Conservation (phyloP, 2,329 filamentous ascomycete species). For the Incumbomyces lentus region DNA sequence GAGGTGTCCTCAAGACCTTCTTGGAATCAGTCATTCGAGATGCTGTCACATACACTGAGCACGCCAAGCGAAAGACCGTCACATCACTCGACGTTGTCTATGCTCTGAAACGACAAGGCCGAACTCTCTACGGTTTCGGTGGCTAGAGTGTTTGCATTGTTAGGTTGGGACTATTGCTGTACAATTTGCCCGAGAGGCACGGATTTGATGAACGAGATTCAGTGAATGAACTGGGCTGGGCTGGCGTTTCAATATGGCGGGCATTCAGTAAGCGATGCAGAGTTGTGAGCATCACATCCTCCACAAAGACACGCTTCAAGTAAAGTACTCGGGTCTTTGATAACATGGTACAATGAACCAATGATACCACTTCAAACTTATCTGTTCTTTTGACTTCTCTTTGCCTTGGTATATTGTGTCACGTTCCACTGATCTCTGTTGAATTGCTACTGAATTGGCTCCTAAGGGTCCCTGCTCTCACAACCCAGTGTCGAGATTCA, state of each 20-base stretch:
- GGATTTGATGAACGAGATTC: slow-evolving; percentile 5
- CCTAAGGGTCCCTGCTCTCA: too few species aligned
- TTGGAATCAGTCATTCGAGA: slow-evolving; percentile 56
- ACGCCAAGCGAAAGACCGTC: slow-evolving; percentile 73
- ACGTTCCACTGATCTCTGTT: too few species aligned
- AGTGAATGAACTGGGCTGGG: not conserved
- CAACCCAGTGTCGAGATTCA: too few species aligned
- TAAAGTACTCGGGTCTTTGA: not conserved
- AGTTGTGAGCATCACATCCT: slow-evolving; percentile 1
- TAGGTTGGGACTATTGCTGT: not conserved
- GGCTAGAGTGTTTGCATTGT: slow-evolving; percentile 43
- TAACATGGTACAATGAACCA: slow-evolving; percentile 2
- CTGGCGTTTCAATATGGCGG: slow-evolving; percentile 3
- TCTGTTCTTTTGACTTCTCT: not conserved
- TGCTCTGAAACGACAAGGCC: slow-evolving; percentile 58
- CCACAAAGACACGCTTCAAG: not conserved
- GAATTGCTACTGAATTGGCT: too few species aligned
- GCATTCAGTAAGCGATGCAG: slow-evolving; percentile 3
- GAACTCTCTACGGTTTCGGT: slow-evolving; percentile 69
- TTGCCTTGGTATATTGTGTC: not conserved
- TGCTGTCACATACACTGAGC: slow-evolving; percentile 68
- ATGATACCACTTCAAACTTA: slow-evolving; percentile 1
- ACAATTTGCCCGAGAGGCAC: slow-evolving; percentile 3
- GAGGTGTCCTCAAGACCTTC: slow-evolving; percentile 68
- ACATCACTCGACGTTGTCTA: slow-evolving; percentile 60